A percentile compares a stretch with the other conserved stretches of the same genome.
phyloP scores from a whole-genome alignment of 345 rosid species.

The Ceriops tagal region DNA sequence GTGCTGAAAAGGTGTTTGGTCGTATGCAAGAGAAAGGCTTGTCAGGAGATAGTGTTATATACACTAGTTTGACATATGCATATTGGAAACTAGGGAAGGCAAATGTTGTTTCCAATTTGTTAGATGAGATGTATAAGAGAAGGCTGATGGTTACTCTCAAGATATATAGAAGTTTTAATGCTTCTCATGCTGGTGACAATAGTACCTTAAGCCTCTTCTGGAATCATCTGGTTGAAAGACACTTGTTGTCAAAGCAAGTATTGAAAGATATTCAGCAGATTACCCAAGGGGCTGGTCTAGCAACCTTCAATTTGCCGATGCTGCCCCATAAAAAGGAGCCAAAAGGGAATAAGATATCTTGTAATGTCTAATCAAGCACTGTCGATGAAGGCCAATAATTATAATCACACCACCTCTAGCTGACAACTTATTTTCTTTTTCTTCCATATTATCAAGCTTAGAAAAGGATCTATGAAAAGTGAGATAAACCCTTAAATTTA shows the following conservation, averaged over 20 bases:
- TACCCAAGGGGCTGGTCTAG: no score
- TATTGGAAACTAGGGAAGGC: slow-evolving; percentile 76
- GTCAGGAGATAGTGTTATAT: slow-evolving; percentile 65
- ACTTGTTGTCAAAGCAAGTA: slow-evolving; percentile 59
- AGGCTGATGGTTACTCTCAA: slow-evolving; percentile 70
- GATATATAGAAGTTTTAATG: slow-evolving; percentile 53
- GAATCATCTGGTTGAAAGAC: slow-evolving; percentile 61
- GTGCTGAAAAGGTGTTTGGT: slow-evolving; percentile 45
- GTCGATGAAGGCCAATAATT: no score
- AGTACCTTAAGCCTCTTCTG: slow-evolving; percentile 59
- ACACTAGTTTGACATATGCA: slow-evolving; percentile 61
- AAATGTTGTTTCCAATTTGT: slow-evolving; percentile 43
- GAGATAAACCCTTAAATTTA: no score
- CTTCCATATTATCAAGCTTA: no score
- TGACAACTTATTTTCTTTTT: no score
- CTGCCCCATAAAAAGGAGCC: no score
- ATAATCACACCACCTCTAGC: no score
- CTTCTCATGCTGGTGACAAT: slow-evolving; percentile 54
- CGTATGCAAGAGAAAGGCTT: slow-evolving; percentile 69
- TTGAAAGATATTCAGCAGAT: slow-evolving; percentile 43
- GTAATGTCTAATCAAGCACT: no score
- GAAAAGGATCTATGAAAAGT: no score
- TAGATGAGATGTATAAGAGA: slow-evolving; percentile 71
- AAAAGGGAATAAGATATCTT: no score
- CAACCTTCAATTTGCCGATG: no score